These are phyloP conservation scores for Viola pubescens DNA, from an alignment of 441 rosid species.

Conservation along the genomic window DNA sequence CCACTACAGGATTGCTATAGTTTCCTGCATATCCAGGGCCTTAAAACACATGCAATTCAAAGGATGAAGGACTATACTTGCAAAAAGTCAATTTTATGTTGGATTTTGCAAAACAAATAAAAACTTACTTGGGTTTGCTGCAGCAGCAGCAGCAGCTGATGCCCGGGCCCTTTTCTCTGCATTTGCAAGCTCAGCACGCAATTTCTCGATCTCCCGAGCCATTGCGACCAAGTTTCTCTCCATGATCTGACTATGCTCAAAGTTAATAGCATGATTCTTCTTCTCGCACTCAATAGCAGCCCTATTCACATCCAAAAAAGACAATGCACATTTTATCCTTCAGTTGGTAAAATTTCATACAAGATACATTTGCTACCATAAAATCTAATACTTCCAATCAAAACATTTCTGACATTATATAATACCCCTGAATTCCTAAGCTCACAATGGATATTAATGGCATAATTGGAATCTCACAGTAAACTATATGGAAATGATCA, in stretches of 20 bases:
- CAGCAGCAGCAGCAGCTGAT: slow-evolving; percentile 21
- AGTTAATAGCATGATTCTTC: slow-evolving; percentile 53
- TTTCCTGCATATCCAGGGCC: slow-evolving; percentile 39
- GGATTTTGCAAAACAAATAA: background rate
- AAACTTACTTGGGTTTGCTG: slow-evolving; percentile 40
- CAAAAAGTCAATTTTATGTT: background rate
- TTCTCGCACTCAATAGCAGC: slow-evolving; percentile 72
- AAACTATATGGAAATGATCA: too few species aligned
- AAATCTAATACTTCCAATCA: background rate
- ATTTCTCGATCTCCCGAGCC: slow-evolving; percentile 45
- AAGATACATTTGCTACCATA: background rate
- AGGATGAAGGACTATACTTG: slow-evolving; percentile 9
- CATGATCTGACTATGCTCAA: slow-evolving; percentile 54
- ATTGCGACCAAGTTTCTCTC: slow-evolving; percentile 47
- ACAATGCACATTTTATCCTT: background rate
- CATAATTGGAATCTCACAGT: too few species aligned
- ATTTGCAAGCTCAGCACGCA: slow-evolving; percentile 37
- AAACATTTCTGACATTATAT: background rate
- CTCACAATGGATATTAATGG: too few species aligned
- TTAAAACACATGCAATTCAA: slow-evolving; percentile 3
- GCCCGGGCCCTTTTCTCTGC: slow-evolving; percentile 40
- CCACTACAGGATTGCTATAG: slow-evolving; percentile 35
- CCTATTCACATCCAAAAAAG: slow-evolving; percentile 26
- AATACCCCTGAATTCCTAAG: too few species aligned
- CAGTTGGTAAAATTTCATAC: too few species aligned